Base-by-base conservation (phyloP, 495 filamentous ascomycete genomes). In the Penicillium ochrochloron region DNA sequence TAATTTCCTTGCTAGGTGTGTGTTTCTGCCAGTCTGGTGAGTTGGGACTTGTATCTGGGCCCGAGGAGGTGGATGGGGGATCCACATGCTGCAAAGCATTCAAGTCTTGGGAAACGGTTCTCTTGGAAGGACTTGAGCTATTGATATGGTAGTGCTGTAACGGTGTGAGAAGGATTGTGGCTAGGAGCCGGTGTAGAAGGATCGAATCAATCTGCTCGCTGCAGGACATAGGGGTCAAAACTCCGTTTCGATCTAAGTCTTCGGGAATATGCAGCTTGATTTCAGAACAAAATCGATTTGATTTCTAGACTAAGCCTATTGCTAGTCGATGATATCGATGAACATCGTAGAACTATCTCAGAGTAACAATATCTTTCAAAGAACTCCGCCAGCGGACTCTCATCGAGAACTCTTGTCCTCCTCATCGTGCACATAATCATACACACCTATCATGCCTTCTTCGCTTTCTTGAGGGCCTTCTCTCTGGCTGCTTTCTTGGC, bases 51-150 rank as follows among this genome's bases (percentile, higher is more conserved):
- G 14, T 8, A 15, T 31, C 12, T 6, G 48, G 25, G 4, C 15
- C 48, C 23, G 27, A 52, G 14, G 2, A 23, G 25, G 5, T 2
- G 48, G 48, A 8, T 8, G 5, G 25, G 25, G 12, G 23, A n/a
- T 52, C 48, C 48, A 27, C 48, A 9, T 5, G 23, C 48, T 29
- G 48, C 48, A 52, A 52, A 31, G 31, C 48, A 52, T 52, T 25
- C 44, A 48, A 23, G 44, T 2, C 44, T 25, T 23, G 44, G 19
- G 10, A 46, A 48, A 48, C 21, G 44, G 44, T 12, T 12, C 2
- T 48, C 44, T 9, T 48, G 39, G 7, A n/a, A 42, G 17, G 15
- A 3, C 3, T 42, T 5, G 39, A 17, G 15, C 5, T 17, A 42
- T 17, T 42, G 39, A 7, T 17, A 42, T 6, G 6, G 39, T 17